These are phyloP conservation scores for Sanghuangporus sanghuang DNA, from an alignment of 1,284 basidiomycete genomes.

Conservation along the genomic window DNA sequence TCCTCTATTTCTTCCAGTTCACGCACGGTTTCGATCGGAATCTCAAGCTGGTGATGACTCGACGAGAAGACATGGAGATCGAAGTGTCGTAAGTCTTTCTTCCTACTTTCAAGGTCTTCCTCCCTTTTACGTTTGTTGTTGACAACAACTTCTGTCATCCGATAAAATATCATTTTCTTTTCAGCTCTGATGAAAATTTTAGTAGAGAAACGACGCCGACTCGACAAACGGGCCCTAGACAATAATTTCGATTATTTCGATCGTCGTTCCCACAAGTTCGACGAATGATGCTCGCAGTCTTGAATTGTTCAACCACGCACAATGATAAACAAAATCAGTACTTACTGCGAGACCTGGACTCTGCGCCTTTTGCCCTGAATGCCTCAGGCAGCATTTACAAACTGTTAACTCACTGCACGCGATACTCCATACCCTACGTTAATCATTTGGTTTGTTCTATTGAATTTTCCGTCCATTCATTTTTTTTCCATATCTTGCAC, in stretches of 20 bases:
- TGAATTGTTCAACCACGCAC: no score
- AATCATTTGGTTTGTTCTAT: no score
- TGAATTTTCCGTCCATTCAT: neutral
- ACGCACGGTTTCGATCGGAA: slow-evolving; percentile 70
- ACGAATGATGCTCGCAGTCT: no score
- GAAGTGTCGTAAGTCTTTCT: slow-evolving; percentile 4
- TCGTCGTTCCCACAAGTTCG: neutral
- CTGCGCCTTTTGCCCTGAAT: no score
- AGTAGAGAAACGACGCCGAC: slow-evolving; percentile 10
- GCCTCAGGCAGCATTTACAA: no score
- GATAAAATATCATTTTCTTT: neutral
- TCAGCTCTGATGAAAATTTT: neutral
- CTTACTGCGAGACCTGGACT: no score
- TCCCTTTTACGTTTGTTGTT: neutral
- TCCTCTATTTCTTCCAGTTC: slow-evolving; percentile 35
- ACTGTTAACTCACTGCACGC: no score
- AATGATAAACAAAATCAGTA: no score
- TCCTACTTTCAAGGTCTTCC: neutral
- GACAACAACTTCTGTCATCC: no score
- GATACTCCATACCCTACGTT: no score
- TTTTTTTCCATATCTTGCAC: neutral
- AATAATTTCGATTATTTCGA: neutral
- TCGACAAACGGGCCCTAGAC: neutral
- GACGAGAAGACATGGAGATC: slow-evolving; percentile 44
- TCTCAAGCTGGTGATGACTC: slow-evolving; percentile 51